Evolutionary conservation across 306 rosid species (phyloP).

Genomic region (Pueraria montana): DNA sequence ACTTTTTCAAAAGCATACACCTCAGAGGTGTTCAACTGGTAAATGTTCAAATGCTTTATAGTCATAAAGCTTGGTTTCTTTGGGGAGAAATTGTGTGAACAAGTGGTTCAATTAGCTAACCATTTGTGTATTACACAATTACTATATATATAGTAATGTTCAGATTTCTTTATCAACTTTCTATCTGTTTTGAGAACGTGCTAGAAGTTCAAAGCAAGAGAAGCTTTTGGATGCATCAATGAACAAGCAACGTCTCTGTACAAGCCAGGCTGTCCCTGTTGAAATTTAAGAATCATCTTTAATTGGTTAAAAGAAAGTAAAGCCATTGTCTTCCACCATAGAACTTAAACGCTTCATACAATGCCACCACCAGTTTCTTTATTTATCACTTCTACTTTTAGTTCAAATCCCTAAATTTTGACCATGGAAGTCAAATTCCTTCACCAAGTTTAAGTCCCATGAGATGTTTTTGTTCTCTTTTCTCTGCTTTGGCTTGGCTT

Average conservation of each 20-base stretch:
- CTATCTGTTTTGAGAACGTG: neutral
- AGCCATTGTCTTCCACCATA: constrained; percentile 20
- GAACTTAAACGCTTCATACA: neutral
- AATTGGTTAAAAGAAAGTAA: neutral
- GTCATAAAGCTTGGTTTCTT: constrained; percentile 4
- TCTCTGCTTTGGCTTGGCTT: neutral
- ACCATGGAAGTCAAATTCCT: neutral
- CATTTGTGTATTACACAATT: neutral
- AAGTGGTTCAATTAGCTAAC: neutral
- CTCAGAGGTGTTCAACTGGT: neutral
- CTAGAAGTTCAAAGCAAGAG: constrained; percentile 17
- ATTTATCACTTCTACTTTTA: neutral
- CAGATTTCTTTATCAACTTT: constrained; percentile 6
- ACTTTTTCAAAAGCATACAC: constrained; percentile 17
- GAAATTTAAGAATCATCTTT: constrained; percentile 2
- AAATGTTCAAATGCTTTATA: neutral
- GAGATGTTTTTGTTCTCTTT: neutral
- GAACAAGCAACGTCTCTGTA: constrained; percentile 30
- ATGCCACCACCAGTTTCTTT: neutral
- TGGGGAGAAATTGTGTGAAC: neutral
- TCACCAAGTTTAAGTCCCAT: neutral
- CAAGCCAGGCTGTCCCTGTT: constrained; percentile 49
- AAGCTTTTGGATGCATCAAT: constrained; percentile 17
- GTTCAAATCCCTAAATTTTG: constrained; percentile 5
- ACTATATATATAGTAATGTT: neutral